Percentiles rank a stretch among this genome's conserved stretches.
phyloP scores from a whole-genome alignment of 208 protist species.

The Leishmania tarentolae region DNA sequence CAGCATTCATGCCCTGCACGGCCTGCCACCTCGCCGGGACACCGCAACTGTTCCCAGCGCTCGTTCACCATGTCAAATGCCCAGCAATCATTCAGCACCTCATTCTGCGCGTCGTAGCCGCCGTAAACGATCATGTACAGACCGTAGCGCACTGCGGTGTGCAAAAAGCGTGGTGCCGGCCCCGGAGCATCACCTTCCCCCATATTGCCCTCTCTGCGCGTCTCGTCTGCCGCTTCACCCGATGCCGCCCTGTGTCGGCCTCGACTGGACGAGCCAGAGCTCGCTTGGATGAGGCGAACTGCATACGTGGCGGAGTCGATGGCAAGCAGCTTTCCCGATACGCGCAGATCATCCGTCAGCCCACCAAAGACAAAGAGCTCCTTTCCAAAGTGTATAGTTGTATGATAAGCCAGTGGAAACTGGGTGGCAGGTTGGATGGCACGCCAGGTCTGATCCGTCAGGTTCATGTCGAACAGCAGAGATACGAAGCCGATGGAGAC shows the following conservation, averaged over 20 bases:
- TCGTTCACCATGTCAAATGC: slow-evolving; percentile 83
- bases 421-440: slow-evolving; percentile 59
- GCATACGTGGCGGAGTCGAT: slow-evolving; percentile 63
- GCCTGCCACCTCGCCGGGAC: slow-evolving; percentile 29
- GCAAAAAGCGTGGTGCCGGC: slow-evolving; percentile 60
- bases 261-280: neutral
- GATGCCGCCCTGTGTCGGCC: neutral
- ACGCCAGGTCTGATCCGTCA: slow-evolving; percentile 69
- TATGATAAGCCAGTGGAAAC: slow-evolving; percentile 80
- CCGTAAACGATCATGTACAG: slow-evolving; percentile 87
- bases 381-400: slow-evolving; percentile 49
- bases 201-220: neutral
- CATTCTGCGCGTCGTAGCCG: slow-evolving; percentile 75
- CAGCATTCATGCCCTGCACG: slow-evolving; percentile 72
- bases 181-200: neutral
- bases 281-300: slow-evolving; percentile 44
- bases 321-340: slow-evolving; percentile 70
- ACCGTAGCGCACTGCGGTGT: slow-evolving; percentile 77
- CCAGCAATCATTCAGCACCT: slow-evolving; percentile 66
- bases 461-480: slow-evolving; percentile 82
- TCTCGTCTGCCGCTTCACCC: slow-evolving; percentile 3
- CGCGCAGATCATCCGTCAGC: slow-evolving; percentile 60
- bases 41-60: slow-evolving; percentile 72
- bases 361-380: slow-evolving; percentile 86
- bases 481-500: slow-evolving; percentile 68